Evolutionary conservation across 441 rosid genomes (phyloP), one percentile per base, ranked within the genome.

Genomic region (Croton setiger): DNA sequence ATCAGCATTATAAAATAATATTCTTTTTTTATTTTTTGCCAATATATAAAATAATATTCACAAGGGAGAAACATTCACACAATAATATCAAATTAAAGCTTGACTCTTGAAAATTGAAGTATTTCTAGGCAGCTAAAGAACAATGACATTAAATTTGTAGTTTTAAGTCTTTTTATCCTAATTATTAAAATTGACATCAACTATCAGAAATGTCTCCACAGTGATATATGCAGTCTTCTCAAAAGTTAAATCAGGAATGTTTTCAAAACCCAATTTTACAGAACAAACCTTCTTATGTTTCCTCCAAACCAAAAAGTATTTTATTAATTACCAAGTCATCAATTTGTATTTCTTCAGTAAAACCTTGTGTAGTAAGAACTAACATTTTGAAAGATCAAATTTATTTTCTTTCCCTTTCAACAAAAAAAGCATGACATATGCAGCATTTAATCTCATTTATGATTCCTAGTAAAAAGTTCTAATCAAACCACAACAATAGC

Each of bases 291-390:
- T 23, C 17, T 21, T 27, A 27, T 2, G 4, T 54, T 54, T 21
- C 60, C 39, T 56, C 39, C 37, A 31, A 56, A 56, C 13, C 33
- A 63, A 14, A 31, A 27, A 47, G 23, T 45, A 45, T 12, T 4
- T 63, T 15, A 23, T 63, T 21, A 63, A 47, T 18, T 43, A 27
- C 57, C 68, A 64, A 51, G 17, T 49, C 44, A n/a, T 47, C 43
- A 35, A 2, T 37, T 8, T 55, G 14, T 15, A 13, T 55, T 9
- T 15, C 59, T 9, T 23, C 59, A 55, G 13, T 55, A 23, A 23
- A 27, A 21, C 15, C 27, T 7, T 18, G 15, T 23, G 36, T 27
- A 11, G 36, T 7, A 21, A 55, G 15, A 12, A 23, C 4, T 27
- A 27, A 27, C 31, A 27, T 27, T 27, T 27, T 27, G 31, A 27